Conservation (phyloP, 495 filamentous ascomycete genomes). For the Rhizodiscina lignyota region DNA sequence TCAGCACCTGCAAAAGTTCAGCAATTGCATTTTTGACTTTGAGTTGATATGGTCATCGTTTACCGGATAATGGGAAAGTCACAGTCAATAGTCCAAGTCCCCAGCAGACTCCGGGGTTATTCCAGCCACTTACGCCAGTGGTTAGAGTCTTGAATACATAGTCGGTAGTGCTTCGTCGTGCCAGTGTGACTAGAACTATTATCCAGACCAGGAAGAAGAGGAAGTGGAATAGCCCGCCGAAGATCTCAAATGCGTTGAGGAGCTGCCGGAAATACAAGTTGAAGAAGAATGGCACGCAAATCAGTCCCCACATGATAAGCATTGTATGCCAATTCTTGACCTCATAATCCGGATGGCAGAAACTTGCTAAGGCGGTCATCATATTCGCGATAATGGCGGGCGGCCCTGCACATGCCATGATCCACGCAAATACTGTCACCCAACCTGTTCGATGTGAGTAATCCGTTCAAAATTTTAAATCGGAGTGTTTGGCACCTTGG, state of each 20-base stretch:
- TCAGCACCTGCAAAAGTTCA: too few relatives aligned
- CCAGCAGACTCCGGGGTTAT: background rate
- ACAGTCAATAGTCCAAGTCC: background rate
- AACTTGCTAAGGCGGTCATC: constrained; percentile 11
- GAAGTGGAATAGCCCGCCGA: background rate
- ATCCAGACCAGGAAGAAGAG: background rate
- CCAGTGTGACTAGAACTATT: background rate
- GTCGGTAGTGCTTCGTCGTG: background rate
- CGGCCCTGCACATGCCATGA: background rate
- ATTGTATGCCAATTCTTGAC: constrained; percentile 1
- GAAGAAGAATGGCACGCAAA: background rate
- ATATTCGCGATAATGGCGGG: background rate
- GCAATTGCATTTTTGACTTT: too few relatives aligned
- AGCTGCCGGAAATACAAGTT: background rate
- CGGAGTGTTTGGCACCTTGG: constrained; percentile 4
- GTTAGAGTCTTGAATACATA: background rate
- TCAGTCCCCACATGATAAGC: background rate
- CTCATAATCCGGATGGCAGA: constrained; percentile 8
- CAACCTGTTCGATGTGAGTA: too few relatives aligned
- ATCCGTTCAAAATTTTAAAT: too few relatives aligned
- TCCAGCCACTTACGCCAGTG: background rate
- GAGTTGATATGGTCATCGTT: too few relatives aligned
- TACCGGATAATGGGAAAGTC: too few relatives aligned
- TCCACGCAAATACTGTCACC: constrained; percentile 2
- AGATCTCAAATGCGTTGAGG: background rate